Base-by-base conservation (phyloP, 139 green algal species). In the Volvox reticuliferus region DNA sequence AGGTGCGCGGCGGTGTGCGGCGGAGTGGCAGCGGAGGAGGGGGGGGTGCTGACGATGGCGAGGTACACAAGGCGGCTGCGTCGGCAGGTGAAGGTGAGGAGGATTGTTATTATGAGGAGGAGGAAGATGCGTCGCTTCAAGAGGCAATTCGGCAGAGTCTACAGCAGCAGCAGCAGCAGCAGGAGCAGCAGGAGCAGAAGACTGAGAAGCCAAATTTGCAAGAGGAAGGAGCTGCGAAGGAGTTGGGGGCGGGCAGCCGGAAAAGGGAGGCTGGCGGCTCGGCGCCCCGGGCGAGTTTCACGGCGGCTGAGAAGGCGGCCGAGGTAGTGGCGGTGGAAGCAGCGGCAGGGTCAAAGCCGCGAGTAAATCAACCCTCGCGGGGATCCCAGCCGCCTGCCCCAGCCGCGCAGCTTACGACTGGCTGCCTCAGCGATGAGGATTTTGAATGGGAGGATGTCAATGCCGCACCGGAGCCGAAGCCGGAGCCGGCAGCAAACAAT, bases 61-160 rank as follows among this genome's bases (percentile, higher is more conserved):
- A 33, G 44, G 63, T 71, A 28, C 35, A 65, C 67, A 73, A n/a
- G 36, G 37, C 1, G 88, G 19, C 26, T 44, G 68, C 76, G 68
- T 32, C 76, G 13, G 78, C 32, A 78, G 62, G 21, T 5, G 82
- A 67, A 32, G 89, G 28, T 1, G 90, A 33, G 35, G 87, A 71
- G 62, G 86, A 90, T 21, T 63, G 1, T n/a, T n/a, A n/a, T n/a
- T n/a, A n/a, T 21, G 88, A 88, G 20, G 83, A 93, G 37, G 95
- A 94, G 21, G 92, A 96, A 71, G 95, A 98, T 76, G 88, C 87
- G 26, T 78, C 95, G 79, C 73, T 98, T 79, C 96, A 98, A 95
- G 87, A 95, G 33, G 97, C 96, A 24, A 97, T 98, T 33, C 61
- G 86, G 33, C 69, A 62, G 1, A 98, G 96, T 91, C 89, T 81